Percentiles rank a stretch among this genome's conserved stretches.
phyloP scores from a whole-genome alignment of 805 yeast genomes.

The Pichia kluyveri region DNA sequence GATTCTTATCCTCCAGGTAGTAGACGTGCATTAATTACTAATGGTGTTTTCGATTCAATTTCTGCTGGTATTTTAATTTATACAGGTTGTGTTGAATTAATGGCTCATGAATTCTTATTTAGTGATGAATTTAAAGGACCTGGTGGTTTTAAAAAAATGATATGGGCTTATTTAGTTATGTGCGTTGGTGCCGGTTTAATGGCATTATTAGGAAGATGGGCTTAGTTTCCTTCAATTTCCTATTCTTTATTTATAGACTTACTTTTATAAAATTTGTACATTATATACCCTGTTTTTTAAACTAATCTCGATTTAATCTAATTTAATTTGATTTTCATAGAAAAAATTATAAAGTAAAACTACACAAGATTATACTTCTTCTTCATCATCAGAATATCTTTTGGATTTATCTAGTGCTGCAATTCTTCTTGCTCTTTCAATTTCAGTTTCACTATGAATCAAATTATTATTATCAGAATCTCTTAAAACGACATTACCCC shows the following conservation, averaged over 20 bases:
- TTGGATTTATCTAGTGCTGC: constrained; percentile 22
- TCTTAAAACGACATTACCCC: not conserved
- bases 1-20: constrained; percentile 50
- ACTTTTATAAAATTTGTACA: not conserved
- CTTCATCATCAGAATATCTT: constrained; percentile 30
- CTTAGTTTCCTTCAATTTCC: constrained; percentile 23
- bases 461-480: not conserved
- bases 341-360: not conserved
- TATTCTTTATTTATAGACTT: not conserved
- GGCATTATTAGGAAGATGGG: constrained; percentile 75
- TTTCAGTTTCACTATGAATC: constrained; percentile 14
- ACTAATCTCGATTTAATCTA: too few relatives aligned
- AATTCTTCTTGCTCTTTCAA: constrained; percentile 22
- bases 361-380: constrained; percentile 11
- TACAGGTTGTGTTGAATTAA: constrained; percentile 67
- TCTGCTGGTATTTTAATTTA: constrained; percentile 74
- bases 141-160: constrained; percentile 41
- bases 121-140: constrained; percentile 56
- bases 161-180: constrained; percentile 44
- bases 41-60: constrained; percentile 66
- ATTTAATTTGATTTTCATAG: too few relatives aligned
- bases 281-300: not conserved
- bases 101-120: constrained; percentile 68
- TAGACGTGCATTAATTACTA: constrained; percentile 49
- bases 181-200: constrained; percentile 64